Evolutionary conservation across 345 rosid species (phyloP).

Genomic region (Salix viminalis): DNA sequence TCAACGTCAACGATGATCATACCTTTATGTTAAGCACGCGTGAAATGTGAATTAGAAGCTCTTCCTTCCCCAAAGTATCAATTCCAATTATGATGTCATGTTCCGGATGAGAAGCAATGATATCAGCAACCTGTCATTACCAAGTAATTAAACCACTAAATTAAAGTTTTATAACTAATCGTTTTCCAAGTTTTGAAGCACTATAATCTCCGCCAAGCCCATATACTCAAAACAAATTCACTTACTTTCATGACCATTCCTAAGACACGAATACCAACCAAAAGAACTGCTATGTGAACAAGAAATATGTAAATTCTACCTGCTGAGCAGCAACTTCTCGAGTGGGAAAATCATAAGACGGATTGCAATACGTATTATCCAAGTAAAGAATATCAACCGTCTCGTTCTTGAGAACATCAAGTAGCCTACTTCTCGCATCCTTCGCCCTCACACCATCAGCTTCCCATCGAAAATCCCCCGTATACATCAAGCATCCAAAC

Average conservation of each 20-base stretch:
- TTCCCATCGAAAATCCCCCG: constrained; percentile 81
- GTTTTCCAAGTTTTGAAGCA: background rate
- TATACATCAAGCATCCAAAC: constrained; percentile 67
- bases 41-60: constrained; percentile 54
- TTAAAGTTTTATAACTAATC: background rate
- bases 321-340: constrained; percentile 51
- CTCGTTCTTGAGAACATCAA: constrained; percentile 38
- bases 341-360: constrained; percentile 55
- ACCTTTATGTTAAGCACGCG: constrained; percentile 56
- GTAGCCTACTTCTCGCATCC: constrained; percentile 34
- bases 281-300: background rate
- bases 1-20: background rate
- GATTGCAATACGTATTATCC: constrained; percentile 79
- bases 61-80: constrained; percentile 71
- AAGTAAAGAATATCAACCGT: constrained; percentile 50
- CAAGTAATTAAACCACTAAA: constrained; percentile 7
- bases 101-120: constrained; percentile 60
- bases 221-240: too few species aligned
- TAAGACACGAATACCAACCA: too few species aligned
- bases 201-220: too few species aligned
- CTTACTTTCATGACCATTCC: too few species aligned
- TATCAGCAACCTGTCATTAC: constrained; percentile 46
- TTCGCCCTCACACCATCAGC: constrained; percentile 22
- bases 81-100: constrained; percentile 68
- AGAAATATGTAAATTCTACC: constrained; percentile 22